Conservation (phyloP, 2,329 filamentous ascomycete genomes). For the Sphaerulina vaccinii region DNA sequence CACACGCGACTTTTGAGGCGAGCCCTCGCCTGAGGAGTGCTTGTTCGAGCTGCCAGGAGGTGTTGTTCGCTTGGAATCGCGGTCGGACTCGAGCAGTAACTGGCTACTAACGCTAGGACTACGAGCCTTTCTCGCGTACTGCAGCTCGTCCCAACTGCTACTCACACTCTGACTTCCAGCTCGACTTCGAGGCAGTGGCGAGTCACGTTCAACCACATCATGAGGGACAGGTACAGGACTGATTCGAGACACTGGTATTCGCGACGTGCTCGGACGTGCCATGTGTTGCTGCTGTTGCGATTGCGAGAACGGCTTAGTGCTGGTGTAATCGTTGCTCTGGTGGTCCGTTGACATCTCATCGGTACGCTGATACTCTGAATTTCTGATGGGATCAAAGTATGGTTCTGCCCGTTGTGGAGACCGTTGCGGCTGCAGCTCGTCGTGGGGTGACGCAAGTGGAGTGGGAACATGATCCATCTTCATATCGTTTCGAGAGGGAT, state of each 20-base stretch:
- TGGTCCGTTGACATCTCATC: conserved; percentile 67
- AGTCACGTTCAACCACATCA: conserved; percentile 72
- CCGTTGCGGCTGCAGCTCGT: not conserved
- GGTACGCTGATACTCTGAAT: conserved; percentile 72
- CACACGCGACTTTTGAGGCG: conserved; percentile 43
- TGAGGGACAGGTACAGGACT: conserved; percentile 74
- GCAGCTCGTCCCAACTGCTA: conserved; percentile 50
- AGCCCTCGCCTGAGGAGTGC: conserved; percentile 25
- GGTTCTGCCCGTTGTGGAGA: conserved; percentile 28
- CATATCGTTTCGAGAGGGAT: conserved; percentile 23
- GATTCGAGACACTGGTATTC: conserved; percentile 80
- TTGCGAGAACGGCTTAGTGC: conserved; percentile 37
- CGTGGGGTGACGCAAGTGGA: conserved; percentile 4
- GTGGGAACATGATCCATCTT: conserved; percentile 21
- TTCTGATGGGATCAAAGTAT: conserved; percentile 47
- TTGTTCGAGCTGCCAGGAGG: conserved; percentile 39
- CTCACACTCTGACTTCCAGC: conserved; percentile 57
- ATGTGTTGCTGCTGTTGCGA: conserved; percentile 44
- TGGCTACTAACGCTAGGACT: conserved; percentile 65
- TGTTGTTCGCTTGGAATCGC: conserved; percentile 35
- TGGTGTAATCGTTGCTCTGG: not conserved
- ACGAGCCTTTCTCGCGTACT: conserved; percentile 55
- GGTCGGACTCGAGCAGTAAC: conserved; percentile 50
- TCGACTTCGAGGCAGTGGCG: conserved; percentile 61
- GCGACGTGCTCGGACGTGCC: conserved; percentile 59